These are phyloP conservation scores for Penicillium pulvis DNA, from an alignment of 495 filamentous ascomycete species.

Conservation along the genomic window DNA sequence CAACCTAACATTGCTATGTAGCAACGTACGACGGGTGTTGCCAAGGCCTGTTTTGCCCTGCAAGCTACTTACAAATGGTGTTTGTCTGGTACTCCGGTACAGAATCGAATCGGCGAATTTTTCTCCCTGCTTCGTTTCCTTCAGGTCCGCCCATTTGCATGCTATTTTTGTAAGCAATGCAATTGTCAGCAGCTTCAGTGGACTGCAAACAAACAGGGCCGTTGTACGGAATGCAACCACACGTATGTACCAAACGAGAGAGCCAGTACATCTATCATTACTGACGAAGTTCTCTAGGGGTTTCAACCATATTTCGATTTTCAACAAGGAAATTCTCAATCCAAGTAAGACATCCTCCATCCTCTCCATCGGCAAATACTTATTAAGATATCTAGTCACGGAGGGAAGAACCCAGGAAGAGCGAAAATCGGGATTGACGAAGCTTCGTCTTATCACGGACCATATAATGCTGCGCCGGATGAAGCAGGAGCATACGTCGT, in stretches of 20 bases:
- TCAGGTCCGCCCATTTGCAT: slow-evolving; percentile 81
- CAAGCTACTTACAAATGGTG: slow-evolving; percentile 90
- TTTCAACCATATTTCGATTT: slow-evolving; percentile 88
- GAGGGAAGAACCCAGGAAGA: slow-evolving; percentile 49
- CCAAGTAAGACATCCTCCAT: slow-evolving; percentile 52
- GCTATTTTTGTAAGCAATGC: slow-evolving; percentile 89
- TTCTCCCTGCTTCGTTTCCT: slow-evolving; percentile 93
- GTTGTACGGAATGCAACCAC: slow-evolving; percentile 66
- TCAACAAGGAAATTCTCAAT: slow-evolving; percentile 93
- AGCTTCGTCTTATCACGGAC: slow-evolving; percentile 82
- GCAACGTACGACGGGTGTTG: slow-evolving; percentile 80
- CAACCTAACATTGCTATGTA: slow-evolving; percentile 30
- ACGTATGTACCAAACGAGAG: slow-evolving; percentile 32
- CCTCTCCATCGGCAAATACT: not conserved
- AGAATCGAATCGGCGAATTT: slow-evolving; percentile 96
- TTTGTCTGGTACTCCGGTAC: slow-evolving; percentile 89
- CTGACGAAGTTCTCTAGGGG: slow-evolving; percentile 50
- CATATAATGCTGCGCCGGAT: slow-evolving; percentile 92
- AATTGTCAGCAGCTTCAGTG: slow-evolving; percentile 80
- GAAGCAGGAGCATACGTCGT: slow-evolving; percentile 86
- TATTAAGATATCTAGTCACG: slow-evolving; percentile 37
- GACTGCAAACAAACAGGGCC: slow-evolving; percentile 67
- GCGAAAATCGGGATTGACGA: slow-evolving; percentile 69
- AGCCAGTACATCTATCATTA: not conserved
- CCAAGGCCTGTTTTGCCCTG: slow-evolving; percentile 91